Evolutionary conservation across 2,329 filamentous ascomycete species (phyloP), one percentile per base, ranked within the genome.

Genomic region (Cladosporium sp.): DNA sequence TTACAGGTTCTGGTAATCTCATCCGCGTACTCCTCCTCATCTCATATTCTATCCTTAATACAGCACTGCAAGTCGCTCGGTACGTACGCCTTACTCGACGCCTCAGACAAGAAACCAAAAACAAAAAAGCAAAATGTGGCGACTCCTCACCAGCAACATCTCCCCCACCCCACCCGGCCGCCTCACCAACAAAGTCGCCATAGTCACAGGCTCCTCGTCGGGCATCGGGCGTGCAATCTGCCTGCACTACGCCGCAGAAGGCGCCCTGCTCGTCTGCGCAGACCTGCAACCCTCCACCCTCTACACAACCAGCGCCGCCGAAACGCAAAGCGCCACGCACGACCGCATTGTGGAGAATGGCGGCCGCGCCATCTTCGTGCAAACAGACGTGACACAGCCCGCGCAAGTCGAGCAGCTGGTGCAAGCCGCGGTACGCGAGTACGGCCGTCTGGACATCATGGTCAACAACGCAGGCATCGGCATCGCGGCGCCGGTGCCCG

Each of bases 221-320:
- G 92, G 92, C 57, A 96, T 96, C 72, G 93, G 93, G 63, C 87
- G 91, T 70, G 92, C 92, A 71, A 96, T 96, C 69, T 88, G 90
- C 54, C 84, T 96, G 59, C 89, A 89, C 72, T 96, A 92, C 77
- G 81, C 95, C 61, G 83, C 84, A 4, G 91, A 96, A 72, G 92
- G 52, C 28, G 88, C 90, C 30, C 41, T 68, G 24, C 65, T 76
- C 2, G 70, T 74, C 54, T 74, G 73, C 65, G 73, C 71, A 54
- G 74, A 75, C 65, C 66, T 74, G 11, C 67, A 69, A 15, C 70
- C 71, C 59, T 58, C 26, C n/a, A 67, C 68, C 11, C 70, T 64
- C 51, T 68, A 66, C 59, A 51, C 59, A 3, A 64, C 58, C 21
- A 69, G 65, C 59, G 34, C 34, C 15, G 67, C 68, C 36, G 76